Evolutionary conservation across 805 yeast genomes (phyloP), one percentile per base, ranked within the genome.

Genomic region (Helenozyma rhizophorensis): DNA sequence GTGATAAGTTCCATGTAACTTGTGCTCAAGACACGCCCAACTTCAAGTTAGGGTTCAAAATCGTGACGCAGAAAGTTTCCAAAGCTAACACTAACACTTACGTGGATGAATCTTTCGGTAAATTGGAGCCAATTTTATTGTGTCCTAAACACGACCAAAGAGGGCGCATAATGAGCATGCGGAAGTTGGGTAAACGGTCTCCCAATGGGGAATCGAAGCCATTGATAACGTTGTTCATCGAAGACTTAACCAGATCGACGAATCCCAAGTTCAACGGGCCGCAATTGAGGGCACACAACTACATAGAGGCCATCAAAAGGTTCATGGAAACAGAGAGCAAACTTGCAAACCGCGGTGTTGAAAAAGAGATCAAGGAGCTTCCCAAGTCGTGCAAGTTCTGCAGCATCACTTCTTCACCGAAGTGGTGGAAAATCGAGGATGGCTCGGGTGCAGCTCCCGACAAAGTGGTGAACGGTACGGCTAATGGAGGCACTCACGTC

Each of bases 1-100:
- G 28, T n/a, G 21, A 30, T 3, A 33, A 37, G 14, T 55, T 37
- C 37, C 85, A 80, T 54, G 62, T 73, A 1, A 79, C 79, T 0
- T 82, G 87, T 62, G 80, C 80, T 10, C 74, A 72, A 36, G 71
- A 69, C 33, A 50, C 63, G 5, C 51, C 61, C 0, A 62, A 62
- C n/a, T 66, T 60, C 43, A 53, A 55, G 35, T 40, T 78, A 28
- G 90, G 89, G 2, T 81, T 83, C 45, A 63, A 60, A 28, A 42
- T 77, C 4, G 50, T 36, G 8, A 45, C 46, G 14, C 40, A 52
- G 17, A 54, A 30, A 42, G 32, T 26, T 4, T 44, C 53, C 8
- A 54, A 45, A 23, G 19, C 19, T 11, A 33, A 23, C 13, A 30
- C 40, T 10, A 37, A 23, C 27, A 33, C 40, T 16, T 32, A 31